A percentile compares a stretch with the other conserved stretches of the same genome.
Evolutionary conservation across 805 yeast genomes (phyloP).

Genomic region (Lachancea sp.): DNA sequence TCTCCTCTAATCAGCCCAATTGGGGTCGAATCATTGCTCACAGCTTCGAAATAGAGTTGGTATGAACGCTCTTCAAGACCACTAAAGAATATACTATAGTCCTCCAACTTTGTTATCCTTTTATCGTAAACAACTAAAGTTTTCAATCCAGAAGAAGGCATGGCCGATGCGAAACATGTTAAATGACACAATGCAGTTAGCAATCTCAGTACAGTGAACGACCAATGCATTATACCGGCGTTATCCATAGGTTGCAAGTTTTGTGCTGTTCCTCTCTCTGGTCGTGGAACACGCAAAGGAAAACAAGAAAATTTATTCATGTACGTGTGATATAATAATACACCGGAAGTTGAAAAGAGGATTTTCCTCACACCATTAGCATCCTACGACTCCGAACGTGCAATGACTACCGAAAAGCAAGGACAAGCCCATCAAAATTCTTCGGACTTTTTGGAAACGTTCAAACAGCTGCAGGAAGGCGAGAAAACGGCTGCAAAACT

Average conservation of each 20-base stretch:
- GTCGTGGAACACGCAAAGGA: background rate
- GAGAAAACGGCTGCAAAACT: constrained; percentile 56
- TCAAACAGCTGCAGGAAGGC: constrained; percentile 57
- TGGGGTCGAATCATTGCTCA: constrained; percentile 21
- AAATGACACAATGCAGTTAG: background rate
- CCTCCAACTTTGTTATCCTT: constrained; percentile 22
- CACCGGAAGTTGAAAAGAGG: too few species aligned
- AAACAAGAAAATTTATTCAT: background rate
- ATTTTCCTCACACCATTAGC: background rate
- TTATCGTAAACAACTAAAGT: constrained; percentile 33
- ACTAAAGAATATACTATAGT: constrained; percentile 26
- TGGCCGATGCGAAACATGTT: constrained; percentile 9
- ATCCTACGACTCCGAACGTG: background rate
- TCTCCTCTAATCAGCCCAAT: constrained; percentile 34
- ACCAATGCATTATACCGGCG: background rate
- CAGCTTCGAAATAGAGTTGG: constrained; percentile 25
- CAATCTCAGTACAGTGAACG: constrained; percentile 8
- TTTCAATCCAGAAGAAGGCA: constrained; percentile 23
- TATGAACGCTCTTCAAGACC: constrained; percentile 32
- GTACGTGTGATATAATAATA: background rate
- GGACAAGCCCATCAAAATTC: constrained; percentile 1
- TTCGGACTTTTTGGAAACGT: constrained; percentile 18
- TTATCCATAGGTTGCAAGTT: too few species aligned
- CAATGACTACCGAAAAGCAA: constrained; percentile 7
- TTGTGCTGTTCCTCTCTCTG: too few species aligned